Percentiles rank a stretch among this genome's conserved stretches.
phyloP scores from a whole-genome alignment of 352 stramenopile species.

The Phytophthora litchii region DNA sequence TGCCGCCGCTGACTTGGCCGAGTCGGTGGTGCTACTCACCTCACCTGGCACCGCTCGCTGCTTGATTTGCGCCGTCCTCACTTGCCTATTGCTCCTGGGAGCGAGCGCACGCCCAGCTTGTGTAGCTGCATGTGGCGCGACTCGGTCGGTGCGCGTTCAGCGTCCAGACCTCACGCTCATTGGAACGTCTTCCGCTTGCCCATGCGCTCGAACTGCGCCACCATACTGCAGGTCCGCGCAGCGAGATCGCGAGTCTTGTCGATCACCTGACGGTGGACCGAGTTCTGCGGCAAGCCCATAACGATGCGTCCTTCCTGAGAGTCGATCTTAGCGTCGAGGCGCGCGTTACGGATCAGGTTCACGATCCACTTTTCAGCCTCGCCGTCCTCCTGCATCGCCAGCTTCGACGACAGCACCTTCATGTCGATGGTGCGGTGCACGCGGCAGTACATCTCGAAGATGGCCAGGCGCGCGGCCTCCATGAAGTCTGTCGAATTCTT shows the following conservation, averaged over 20 bases:
- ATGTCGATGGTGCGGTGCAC: conserved; percentile 99
- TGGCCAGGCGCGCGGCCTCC: conserved; percentile 96
- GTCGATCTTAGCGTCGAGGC: conserved; percentile 98
- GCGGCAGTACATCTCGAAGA: conserved; percentile 99
- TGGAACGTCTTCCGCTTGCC: conserved; percentile 81
- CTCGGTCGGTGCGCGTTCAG: conserved; percentile 24
- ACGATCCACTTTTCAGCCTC: conserved; percentile 99
- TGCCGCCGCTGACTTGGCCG: conserved; percentile 11
- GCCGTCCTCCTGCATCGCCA: conserved; percentile 95
- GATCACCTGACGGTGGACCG: conserved; percentile 97
- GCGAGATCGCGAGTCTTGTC: conserved; percentile 97
- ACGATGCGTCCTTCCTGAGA: conserved; percentile 96
- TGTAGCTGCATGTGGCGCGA: conserved; percentile 20
- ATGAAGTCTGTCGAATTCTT: conserved; percentile 98
- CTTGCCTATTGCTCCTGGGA: conserved; percentile 21
- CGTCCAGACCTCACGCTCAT: conserved; percentile 36
- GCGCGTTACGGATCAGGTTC: conserved; percentile 97
- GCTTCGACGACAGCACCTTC: conserved; percentile 94
- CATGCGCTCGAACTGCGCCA: conserved; percentile 86
- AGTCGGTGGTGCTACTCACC: conserved; percentile 22
- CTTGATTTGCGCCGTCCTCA: conserved; percentile 9
- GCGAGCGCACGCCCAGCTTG: conserved; percentile 6
- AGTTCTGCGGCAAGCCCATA: conserved; percentile 94
- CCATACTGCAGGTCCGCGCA: conserved; percentile 90
- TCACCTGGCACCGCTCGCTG: conserved; percentile 8